Conservation (phyloP, 2,329 filamentous ascomycete genomes). For the Penicillium polonicum region DNA sequence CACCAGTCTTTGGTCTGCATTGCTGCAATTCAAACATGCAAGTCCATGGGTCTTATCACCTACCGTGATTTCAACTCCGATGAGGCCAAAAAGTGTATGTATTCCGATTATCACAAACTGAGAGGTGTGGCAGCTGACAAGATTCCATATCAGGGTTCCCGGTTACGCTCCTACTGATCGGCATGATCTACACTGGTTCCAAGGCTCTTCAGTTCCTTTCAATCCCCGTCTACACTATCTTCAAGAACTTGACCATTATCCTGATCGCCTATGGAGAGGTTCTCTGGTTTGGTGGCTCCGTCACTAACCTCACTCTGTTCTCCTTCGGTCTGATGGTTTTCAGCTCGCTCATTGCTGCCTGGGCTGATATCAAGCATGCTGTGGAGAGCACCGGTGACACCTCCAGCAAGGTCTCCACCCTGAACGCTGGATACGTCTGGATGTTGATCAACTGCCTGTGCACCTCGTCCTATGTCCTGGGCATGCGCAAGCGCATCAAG, state of each 20-base stretch:
- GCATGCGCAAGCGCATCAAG: slow-evolving; percentile 99
- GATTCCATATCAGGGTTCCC: slow-evolving; percentile 71
- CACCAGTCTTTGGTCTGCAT: slow-evolving; percentile 84
- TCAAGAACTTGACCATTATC: slow-evolving; percentile 99
- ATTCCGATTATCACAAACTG: not conserved
- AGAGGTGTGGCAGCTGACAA: not conserved
- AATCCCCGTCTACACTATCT: slow-evolving; percentile 98
- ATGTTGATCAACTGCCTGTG: slow-evolving; percentile 97
- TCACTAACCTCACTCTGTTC: slow-evolving; percentile 81
- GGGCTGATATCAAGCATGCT: slow-evolving; percentile 92
- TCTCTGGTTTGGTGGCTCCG: slow-evolving; percentile 93
- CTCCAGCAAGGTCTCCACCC: slow-evolving; percentile 74
- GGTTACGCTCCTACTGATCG: slow-evolving; percentile 89
- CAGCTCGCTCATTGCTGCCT: slow-evolving; percentile 90
- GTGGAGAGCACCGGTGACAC: slow-evolving; percentile 66
- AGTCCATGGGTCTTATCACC: slow-evolving; percentile 76
- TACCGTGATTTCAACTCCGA: slow-evolving; percentile 81
- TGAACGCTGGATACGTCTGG: slow-evolving; percentile 96
- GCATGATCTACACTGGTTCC: slow-evolving; percentile 98
- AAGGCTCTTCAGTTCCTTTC: slow-evolving; percentile 96
- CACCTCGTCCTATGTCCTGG: slow-evolving; percentile 82
- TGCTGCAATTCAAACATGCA: slow-evolving; percentile 76
- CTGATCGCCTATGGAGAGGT: slow-evolving; percentile 98
- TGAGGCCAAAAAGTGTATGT: slow-evolving; percentile 88
- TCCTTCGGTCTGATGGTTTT: slow-evolving; percentile 97